phyloP scores from a whole-genome alignment of 192 early-diverging fungal species.

The Backusella liffmaniae region DNA sequence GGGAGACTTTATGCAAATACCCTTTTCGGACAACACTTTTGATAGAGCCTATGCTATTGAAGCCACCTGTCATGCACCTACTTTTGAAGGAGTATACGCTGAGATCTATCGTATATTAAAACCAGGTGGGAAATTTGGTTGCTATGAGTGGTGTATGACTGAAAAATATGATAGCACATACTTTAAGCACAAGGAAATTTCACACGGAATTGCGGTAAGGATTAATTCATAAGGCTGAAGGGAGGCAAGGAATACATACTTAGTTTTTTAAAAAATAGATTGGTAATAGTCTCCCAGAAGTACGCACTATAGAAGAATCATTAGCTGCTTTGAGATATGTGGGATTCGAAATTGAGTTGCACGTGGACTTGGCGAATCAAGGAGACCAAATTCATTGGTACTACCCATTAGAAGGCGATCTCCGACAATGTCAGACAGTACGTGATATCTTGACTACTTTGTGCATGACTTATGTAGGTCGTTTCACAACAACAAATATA shows the following conservation, averaged over 20 bases:
- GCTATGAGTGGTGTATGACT: constrained; percentile 95
- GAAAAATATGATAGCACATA: constrained; percentile 81
- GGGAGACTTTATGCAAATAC: constrained; percentile 91
- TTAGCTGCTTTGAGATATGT: constrained; percentile 78
- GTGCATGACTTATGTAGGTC: constrained; percentile 57
- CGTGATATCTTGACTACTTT: constrained; percentile 50
- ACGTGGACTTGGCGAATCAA: constrained; percentile 60
- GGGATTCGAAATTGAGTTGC: constrained; percentile 79
- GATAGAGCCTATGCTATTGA: constrained; percentile 95
- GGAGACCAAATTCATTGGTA: constrained; percentile 83
- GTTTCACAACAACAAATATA: constrained; percentile 74
- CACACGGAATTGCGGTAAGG: constrained; percentile 73
- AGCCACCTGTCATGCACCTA: constrained; percentile 88
- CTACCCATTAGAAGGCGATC: constrained; percentile 70
- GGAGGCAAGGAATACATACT: not conserved
- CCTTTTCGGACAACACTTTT: constrained; percentile 72
- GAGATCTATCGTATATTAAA: constrained; percentile 91
- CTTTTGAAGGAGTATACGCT: constrained; percentile 80
- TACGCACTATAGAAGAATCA: constrained; percentile 71
- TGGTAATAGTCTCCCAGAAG: constrained; percentile 86
- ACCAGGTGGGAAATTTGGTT: constrained; percentile 89
- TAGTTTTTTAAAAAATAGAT: constrained; percentile 16
- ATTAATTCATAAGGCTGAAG: not conserved
- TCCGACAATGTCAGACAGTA: constrained; percentile 45
- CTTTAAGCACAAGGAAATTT: constrained; percentile 69